Evolutionary conservation across 352 stramenopile genomes (phyloP).

Genomic region (Pythium monospermum): DNA sequence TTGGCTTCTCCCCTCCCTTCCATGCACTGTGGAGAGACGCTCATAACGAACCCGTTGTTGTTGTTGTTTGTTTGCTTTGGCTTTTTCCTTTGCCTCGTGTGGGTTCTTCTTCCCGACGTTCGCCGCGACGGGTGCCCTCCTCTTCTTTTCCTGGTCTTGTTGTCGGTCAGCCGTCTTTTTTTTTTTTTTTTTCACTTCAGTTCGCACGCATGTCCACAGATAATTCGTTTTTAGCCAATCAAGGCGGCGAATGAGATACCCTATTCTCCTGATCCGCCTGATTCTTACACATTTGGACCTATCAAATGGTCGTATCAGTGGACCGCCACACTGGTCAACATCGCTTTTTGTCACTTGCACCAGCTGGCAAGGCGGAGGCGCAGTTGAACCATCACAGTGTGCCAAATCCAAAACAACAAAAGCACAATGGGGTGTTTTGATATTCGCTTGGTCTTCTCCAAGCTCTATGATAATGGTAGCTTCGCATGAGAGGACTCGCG

Average conservation of each 20-base stretch:
- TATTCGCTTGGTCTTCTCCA: too few species aligned
- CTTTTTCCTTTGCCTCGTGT: slow-evolving; percentile 1
- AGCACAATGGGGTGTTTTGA: too few species aligned
- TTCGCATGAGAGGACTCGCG: too few species aligned
- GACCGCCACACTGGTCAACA: too few species aligned
- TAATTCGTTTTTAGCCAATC: slow-evolving; percentile 13
- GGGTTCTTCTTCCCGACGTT: slow-evolving; percentile 16
- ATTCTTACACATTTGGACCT: slow-evolving; percentile 14
- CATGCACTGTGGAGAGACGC: too few species aligned
- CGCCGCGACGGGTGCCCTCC: slow-evolving; percentile 2
- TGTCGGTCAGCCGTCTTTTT: slow-evolving; percentile 12
- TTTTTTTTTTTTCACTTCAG: slow-evolving; percentile 14
- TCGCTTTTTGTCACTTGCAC: too few species aligned
- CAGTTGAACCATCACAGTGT: too few species aligned
- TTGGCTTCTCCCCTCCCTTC: background rate
- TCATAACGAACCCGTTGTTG: background rate
- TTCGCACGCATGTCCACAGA: slow-evolving; percentile 13
- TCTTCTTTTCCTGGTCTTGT: slow-evolving; percentile 10
- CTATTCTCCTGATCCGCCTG: slow-evolving; percentile 6
- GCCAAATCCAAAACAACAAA: too few species aligned
- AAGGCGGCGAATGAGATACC: background rate
- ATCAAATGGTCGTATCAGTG: slow-evolving; percentile 6
- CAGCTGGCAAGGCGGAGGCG: too few species aligned
- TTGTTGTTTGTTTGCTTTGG: slow-evolving; percentile 6
- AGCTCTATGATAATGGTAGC: too few species aligned